Percentiles rank a stretch among this genome's conserved stretches.
Evolutionary conservation across 352 stramenopile genomes (phyloP).

Genomic region (Aphanomyces cochlioides): DNA sequence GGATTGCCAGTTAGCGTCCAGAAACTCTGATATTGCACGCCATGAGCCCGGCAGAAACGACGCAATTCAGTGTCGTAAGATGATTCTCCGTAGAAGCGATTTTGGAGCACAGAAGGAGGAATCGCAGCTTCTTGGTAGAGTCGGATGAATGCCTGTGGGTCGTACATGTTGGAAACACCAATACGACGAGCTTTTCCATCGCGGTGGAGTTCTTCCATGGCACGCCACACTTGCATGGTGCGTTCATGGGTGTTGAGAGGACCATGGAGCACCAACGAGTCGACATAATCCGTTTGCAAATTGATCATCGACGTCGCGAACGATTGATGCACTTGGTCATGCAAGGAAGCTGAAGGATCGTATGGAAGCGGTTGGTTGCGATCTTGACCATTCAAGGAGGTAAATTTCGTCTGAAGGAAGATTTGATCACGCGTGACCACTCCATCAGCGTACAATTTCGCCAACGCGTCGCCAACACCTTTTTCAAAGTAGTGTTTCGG

Average conservation of each 20-base stretch:
- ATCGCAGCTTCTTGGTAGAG: conserved; percentile 49
- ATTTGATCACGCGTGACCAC: conserved; percentile 43
- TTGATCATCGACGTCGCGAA: conserved; percentile 50
- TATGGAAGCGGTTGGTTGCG: conserved; percentile 49
- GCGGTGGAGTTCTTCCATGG: conserved; percentile 51
- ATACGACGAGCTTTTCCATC: conserved; percentile 41
- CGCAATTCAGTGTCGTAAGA: conserved; percentile 55
- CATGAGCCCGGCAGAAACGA: conserved; percentile 49
- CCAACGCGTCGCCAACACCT: conserved; percentile 41
- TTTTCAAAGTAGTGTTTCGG: conserved; percentile 67
- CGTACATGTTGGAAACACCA: conserved; percentile 60
- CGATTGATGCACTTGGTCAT: conserved; percentile 46
- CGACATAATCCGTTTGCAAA: conserved; percentile 55
- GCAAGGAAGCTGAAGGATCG: conserved; percentile 39
- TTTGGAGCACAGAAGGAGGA: conserved; percentile 57
- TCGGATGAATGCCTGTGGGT: conserved; percentile 40
- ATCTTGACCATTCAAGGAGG: conserved; percentile 47
- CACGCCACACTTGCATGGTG: conserved; percentile 50
- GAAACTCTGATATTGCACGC: conserved; percentile 57
- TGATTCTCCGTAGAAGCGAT: conserved; percentile 57
- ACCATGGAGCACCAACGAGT: conserved; percentile 60
- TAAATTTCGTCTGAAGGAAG: conserved; percentile 72
- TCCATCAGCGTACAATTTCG: conserved; percentile 1
- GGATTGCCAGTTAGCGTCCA: conserved; percentile 61
- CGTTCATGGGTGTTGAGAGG: conserved; percentile 45